Percentiles rank a stretch among this genome's conserved stretches.
phyloP scores from a whole-genome alignment of 75 land plant genomes.

The Gnetum montanum region DNA sequence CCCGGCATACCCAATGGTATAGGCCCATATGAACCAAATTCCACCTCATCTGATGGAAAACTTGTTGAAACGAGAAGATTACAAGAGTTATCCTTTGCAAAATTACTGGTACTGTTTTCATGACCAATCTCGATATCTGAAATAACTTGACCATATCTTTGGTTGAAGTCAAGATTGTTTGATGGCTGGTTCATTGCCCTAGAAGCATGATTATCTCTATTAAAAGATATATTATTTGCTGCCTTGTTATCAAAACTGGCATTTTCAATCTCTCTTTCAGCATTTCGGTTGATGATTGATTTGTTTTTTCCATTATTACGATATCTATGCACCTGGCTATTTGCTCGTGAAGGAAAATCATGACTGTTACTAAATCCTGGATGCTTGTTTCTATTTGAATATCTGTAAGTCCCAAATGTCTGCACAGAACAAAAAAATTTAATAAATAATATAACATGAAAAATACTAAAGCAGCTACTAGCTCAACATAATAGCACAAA shows the following conservation, averaged over 20 bases:
- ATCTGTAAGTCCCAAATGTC: slow-evolving; percentile 22
- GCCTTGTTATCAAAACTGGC: slow-evolving; percentile 2
- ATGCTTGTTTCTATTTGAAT: slow-evolving; percentile 22
- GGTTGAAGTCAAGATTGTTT: background rate
- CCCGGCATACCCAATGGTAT: no score
- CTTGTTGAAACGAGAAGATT: no score
- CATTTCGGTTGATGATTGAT: background rate
- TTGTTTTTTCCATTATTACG: slow-evolving; percentile 20
- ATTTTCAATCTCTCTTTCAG: background rate
- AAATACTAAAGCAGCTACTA: background rate
- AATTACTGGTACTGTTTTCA: no score
- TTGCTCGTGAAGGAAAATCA: background rate
- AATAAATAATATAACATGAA: background rate
- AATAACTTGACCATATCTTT: background rate
- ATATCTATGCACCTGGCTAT: slow-evolving; percentile 10
- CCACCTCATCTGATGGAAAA: no score
- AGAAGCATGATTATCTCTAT: background rate
- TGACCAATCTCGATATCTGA: no score
- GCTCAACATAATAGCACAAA: background rate
- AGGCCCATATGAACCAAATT: no score
- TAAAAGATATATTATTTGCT: slow-evolving; percentile 12
- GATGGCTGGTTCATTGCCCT: background rate
- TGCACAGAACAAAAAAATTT: slow-evolving; percentile 9
- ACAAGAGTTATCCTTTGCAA: no score
- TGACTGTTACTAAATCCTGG: slow-evolving; percentile 11